phyloP scores from a whole-genome alignment of 192 early-diverging fungal species.

The Dissophora ornata region DNA sequence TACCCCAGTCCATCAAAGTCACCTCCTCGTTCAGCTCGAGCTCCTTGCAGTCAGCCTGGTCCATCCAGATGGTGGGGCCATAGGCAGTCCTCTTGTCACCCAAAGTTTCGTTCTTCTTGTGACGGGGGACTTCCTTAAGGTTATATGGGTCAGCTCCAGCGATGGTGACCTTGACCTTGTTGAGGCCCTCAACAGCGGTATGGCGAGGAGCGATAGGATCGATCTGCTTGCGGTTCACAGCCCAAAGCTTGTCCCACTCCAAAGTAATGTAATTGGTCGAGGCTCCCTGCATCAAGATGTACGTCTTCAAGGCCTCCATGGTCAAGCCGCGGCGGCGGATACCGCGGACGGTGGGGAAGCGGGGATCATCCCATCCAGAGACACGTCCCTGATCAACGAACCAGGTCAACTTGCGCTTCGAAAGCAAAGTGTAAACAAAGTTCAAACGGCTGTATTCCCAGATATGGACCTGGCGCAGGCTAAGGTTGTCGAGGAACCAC shows the following conservation, averaged over 20 bases:
- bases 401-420: conserved; percentile 98
- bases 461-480: conserved; percentile 89
- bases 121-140: conserved; percentile 78
- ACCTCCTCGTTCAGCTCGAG: conserved; percentile 90
- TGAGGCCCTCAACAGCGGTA: conserved; percentile 76
- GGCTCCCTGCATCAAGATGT: conserved; percentile 98
- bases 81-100: conserved; percentile 89
- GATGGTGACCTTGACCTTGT: conserved; percentile 77
- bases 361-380: conserved; percentile 88
- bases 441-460: conserved; percentile 95
- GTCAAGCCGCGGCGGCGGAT: conserved; percentile 98
- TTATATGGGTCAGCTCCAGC: conserved; percentile 66
- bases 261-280: conserved; percentile 92
- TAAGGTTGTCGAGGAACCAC: conserved; percentile 92
- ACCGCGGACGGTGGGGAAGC: conserved; percentile 91
- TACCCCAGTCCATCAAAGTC: conserved; percentile 99
- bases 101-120: conserved; percentile 97
- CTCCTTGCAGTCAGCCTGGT: conserved; percentile 86
- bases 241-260: conserved; percentile 99
- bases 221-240: conserved; percentile 95
- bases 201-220: conserved; percentile 96
- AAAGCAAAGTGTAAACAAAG: conserved; percentile 98
- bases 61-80: conserved; percentile 81
- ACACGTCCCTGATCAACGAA: conserved; percentile 92
- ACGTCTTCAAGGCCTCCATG: conserved; percentile 95